These are phyloP conservation scores for Lyophyllum semitale DNA, from an alignment of 768 basidiomycete species.

Conservation along the genomic window DNA sequence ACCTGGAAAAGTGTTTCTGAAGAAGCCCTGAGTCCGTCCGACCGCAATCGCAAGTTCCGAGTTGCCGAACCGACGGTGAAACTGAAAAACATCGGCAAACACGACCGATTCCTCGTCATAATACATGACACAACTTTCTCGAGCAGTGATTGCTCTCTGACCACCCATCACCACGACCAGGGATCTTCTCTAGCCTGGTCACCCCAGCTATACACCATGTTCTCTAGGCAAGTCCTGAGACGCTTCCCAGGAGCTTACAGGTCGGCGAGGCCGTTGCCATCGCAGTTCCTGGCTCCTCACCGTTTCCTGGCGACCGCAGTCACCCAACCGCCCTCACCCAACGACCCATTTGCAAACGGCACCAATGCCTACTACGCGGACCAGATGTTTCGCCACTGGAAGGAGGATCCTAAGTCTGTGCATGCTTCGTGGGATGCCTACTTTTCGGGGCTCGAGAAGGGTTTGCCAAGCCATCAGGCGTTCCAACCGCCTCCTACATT, in stretches of 20 bases:
- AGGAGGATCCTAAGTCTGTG: conserved; percentile 86
- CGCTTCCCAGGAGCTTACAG: conserved; percentile 28
- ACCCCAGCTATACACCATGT: conserved; percentile 22
- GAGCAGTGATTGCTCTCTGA: neutral
- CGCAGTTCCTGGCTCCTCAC: conserved; percentile 8
- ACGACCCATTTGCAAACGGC: conserved; percentile 90
- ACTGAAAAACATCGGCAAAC: conserved; percentile 5
- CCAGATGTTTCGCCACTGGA: conserved; percentile 95
- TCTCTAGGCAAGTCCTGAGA: conserved; percentile 35
- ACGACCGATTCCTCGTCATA: neutral
- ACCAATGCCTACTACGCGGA: conserved; percentile 95
- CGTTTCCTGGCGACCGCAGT: conserved; percentile 49
- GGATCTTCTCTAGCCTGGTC: neutral
- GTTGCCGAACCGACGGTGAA: conserved; percentile 1
- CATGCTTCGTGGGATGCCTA: conserved; percentile 95
- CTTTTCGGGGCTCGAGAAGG: conserved; percentile 91
- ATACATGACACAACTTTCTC: too few relatives aligned
- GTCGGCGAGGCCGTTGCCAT: conserved; percentile 14
- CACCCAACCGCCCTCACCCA: conserved; percentile 66
- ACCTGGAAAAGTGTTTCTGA: too few relatives aligned
- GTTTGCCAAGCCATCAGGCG: conserved; percentile 75
- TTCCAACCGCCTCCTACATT: conserved; percentile 83
- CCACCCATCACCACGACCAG: conserved; percentile 3
- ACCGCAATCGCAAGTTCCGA: conserved; percentile 2
- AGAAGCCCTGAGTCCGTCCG: too few relatives aligned